Evolutionary conservation across 2,329 filamentous ascomycete species (phyloP), one percentile per base, ranked within the genome.

Genomic region (Claviceps pusilla): DNA sequence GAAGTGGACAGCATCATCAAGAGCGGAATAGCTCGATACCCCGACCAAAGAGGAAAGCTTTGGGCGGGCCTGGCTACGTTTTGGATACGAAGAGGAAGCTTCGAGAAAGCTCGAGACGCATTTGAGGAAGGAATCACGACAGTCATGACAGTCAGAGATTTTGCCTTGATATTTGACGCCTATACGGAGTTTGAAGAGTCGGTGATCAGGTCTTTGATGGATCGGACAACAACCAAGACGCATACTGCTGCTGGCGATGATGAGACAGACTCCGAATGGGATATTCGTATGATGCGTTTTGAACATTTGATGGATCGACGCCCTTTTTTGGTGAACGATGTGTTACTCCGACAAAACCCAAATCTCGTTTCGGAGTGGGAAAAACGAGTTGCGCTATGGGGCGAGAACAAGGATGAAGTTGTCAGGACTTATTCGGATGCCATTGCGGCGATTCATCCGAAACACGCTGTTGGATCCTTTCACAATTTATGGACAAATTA

Each of bases 121-220:
- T 97, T 95, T 60, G 93, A 98, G 69, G 90, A 97, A 69, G 94
- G 88, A 48, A 88, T 97, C 60, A 95, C 89, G 11, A 97, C 91
- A 1, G 94, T 96, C 58, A 97, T 97, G 91, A 98, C 93, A 2
- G 90, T 98, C 48, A 84, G 93, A 54, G 93, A 98, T 70, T 98
- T 98, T 65, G 94, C 90, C 0, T 80, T 97, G 54, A 85, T 97
- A 48, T 98, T 98, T 62, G 93, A 98, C 68, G 87, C 90, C 0
- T 98, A 97, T 64, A 84, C 87, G 37, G 93, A 98, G 69, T 96
- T 96, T 58, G 93, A 98, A 68, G 94, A 98, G 71, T 91, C 90
- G 0, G 85, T 97, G 60, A 95, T 97, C 59, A 85, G 87, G 14
- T 84, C 84, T 50, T 76, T 97, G 61, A 94, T 98, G 83, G 90